phyloP scores from a whole-genome alignment of 139 green algal genomes.

The Yamagishiella unicocca region DNA sequence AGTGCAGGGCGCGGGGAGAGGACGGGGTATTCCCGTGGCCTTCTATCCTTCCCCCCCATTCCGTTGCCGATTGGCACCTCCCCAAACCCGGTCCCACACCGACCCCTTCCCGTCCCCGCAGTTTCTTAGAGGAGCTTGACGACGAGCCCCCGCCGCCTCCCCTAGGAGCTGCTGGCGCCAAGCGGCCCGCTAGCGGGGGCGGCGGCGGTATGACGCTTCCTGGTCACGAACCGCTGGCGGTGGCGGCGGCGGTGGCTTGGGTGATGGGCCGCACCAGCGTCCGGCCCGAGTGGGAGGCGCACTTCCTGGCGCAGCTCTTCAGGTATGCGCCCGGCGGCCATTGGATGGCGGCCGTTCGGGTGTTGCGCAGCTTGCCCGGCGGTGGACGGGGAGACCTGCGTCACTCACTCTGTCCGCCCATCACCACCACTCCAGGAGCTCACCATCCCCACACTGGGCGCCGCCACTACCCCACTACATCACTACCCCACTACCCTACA shows the following conservation, averaged over 20 bases:
- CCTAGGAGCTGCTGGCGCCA: background rate
- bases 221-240: slow-evolving; percentile 18
- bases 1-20: background rate
- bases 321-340: background rate
- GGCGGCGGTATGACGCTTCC: slow-evolving; percentile 24
- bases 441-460: background rate
- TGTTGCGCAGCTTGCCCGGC: background rate
- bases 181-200: background rate
- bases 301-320: slow-evolving; percentile 13
- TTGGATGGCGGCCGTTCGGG: background rate
- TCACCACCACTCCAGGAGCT: background rate
- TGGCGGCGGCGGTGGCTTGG: slow-evolving; percentile 30
- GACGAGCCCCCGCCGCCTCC: too few relatives aligned
- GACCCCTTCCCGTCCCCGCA: too few relatives aligned
- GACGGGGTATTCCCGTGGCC: background rate
- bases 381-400: background rate
- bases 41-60: background rate
- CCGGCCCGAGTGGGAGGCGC: background rate
- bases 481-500: background rate
- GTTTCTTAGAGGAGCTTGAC: slow-evolving; percentile 16
- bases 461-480: background rate
- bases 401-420: background rate
- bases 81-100: background rate
- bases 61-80: background rate
- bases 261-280: slow-evolving; percentile 20